Conservation (phyloP, 2,329 filamentous ascomycete species). For the Aspergillus intermedius region DNA sequence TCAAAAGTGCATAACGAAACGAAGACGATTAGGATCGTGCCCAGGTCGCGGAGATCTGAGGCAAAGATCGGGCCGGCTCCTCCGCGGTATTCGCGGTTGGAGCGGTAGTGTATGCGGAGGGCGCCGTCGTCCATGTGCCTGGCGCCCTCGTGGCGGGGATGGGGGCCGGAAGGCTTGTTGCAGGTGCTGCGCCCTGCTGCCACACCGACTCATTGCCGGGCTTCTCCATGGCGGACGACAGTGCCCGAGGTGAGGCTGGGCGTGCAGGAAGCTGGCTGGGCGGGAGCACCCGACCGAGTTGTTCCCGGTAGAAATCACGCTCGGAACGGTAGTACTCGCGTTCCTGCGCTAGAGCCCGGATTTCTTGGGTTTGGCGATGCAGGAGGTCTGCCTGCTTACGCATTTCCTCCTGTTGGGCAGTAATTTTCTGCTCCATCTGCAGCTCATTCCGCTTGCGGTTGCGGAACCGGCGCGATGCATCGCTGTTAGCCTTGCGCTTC, state of each 20-base stretch:
- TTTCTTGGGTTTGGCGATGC: constrained; percentile 27
- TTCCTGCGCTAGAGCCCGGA: constrained; percentile 28
- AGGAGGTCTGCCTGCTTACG: constrained; percentile 23
- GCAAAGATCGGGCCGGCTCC: constrained; percentile 7
- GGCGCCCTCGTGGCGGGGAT: constrained; percentile 4
- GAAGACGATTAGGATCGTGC: constrained; percentile 4
- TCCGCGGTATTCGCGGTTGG: constrained; percentile 2
- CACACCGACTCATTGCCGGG: background rate
- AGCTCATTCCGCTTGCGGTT: constrained; percentile 37
- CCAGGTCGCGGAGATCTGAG: constrained; percentile 13
- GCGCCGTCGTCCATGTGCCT: constrained; percentile 9
- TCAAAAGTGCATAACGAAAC: background rate
- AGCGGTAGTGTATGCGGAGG: constrained; percentile 7
- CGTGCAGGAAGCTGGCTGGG: constrained; percentile 22
- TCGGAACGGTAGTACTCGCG: constrained; percentile 36
- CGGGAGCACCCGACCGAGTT: constrained; percentile 20
- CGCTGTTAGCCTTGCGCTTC: constrained; percentile 38
- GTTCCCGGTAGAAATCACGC: constrained; percentile 35
- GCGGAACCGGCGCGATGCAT: constrained; percentile 36
- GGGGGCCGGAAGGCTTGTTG: background rate
- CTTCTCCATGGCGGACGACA: background rate
- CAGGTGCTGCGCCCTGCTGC: background rate
- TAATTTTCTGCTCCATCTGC: constrained; percentile 33
- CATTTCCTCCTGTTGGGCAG: constrained; percentile 32
- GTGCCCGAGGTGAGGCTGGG: constrained; percentile 24